These are phyloP conservation scores for Phaffia rhodozyma DNA, from an alignment of 1,284 basidiomycete species.

Conservation along the genomic window DNA sequence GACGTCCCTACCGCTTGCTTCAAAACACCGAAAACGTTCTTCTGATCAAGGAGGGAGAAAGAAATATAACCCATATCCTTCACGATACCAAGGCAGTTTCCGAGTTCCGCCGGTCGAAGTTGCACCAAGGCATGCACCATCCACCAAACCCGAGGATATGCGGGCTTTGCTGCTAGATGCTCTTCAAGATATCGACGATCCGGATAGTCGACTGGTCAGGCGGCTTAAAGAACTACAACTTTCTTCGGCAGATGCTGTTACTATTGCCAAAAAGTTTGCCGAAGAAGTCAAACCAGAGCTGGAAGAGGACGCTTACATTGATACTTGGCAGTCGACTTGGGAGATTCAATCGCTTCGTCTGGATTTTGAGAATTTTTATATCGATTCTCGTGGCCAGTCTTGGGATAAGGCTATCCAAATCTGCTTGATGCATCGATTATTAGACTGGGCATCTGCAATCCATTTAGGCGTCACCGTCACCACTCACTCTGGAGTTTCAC, in stretches of 20 bases:
- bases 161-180: neutral
- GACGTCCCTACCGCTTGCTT: neutral
- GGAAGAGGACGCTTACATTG: neutral
- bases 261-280: neutral
- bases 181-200: neutral
- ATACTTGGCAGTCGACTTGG: conserved; percentile 8
- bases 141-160: neutral
- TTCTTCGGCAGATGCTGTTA: neutral
- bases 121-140: neutral
- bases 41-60: no score
- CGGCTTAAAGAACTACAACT: conserved; percentile 1
- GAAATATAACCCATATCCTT: no score
- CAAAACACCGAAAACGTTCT: no score
- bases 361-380: conserved; percentile 3
- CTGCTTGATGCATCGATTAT: conserved; percentile 14
- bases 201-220: no score
- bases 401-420: neutral
- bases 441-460: conserved; percentile 5
- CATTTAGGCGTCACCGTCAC: neutral
- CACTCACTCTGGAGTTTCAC: neutral
- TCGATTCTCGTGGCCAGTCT: conserved; percentile 12
- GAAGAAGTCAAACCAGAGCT: neutral
- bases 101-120: neutral
- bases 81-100: neutral
- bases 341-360: neutral